A percentile compares a stretch with the other conserved stretches of the same genome.
Conservation (phyloP, 208 protist genomes). For the Trypanosoma lewisi region DNA sequence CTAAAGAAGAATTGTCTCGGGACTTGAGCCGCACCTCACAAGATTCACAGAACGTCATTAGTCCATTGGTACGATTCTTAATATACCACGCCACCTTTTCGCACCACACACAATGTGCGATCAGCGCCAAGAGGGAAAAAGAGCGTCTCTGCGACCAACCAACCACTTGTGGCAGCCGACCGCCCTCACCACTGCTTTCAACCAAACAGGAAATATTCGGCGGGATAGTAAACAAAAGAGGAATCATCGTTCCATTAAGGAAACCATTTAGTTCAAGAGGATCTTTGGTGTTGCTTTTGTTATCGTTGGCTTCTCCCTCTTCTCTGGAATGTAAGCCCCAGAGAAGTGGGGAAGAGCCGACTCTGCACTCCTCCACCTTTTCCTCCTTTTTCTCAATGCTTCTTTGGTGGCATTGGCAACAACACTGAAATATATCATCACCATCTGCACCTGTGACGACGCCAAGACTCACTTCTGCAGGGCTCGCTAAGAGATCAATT, state of each 20-base stretch:
- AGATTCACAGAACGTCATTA: not conserved
- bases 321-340: slow-evolving; percentile 1
- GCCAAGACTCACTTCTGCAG: slow-evolving; percentile 21
- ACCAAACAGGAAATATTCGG: not conserved
- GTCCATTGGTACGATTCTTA: not conserved
- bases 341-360: not conserved
- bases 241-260: slow-evolving; percentile 24
- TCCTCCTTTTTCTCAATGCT: no score
- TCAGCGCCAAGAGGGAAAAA: slow-evolving; percentile 31
- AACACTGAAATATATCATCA: slow-evolving; percentile 13
- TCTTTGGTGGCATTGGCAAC: not conserved
- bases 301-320: slow-evolving; percentile 1
- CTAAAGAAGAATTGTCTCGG: slow-evolving; percentile 18
- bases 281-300: not conserved
- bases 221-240: slow-evolving; percentile 20
- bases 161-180: not conserved
- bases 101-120: slow-evolving; percentile 41
- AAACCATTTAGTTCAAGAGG: slow-evolving; percentile 13
- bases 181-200: not conserved
- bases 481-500: not conserved
- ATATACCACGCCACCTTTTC: slow-evolving; percentile 26
- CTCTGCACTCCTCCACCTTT: not conserved
- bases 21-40: slow-evolving; percentile 10
- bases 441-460: not conserved
- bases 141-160: slow-evolving; percentile 33